A percentile compares a stretch with the other conserved stretches of the same genome.
Evolutionary conservation across 2,329 filamentous ascomycete species (phyloP).

Genomic region (Microsporum audouinii): DNA sequence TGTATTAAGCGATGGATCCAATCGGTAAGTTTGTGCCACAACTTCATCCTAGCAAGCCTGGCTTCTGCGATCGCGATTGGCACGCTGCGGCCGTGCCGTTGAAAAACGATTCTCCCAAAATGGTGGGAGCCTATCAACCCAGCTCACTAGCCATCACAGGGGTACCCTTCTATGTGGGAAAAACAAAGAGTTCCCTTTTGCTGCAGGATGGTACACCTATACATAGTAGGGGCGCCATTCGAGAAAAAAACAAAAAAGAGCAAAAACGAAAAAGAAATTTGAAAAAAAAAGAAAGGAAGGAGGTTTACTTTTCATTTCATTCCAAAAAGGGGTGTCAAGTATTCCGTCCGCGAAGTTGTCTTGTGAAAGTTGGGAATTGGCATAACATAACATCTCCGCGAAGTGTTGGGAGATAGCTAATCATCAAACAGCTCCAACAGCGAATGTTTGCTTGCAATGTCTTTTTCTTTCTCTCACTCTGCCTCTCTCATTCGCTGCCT

Average conservation of each 20-base stretch:
- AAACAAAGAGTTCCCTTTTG: neutral
- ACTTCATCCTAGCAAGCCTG: neutral
- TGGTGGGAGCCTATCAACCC: neutral
- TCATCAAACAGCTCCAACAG: neutral
- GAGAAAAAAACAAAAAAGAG: neutral
- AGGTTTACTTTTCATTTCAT: neutral
- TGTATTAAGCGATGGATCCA: neutral
- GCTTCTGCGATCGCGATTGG: constrained; percentile 3
- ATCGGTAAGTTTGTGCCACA: neutral
- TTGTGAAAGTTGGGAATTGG: neutral
- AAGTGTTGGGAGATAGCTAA: neutral
- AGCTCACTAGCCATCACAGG: neutral
- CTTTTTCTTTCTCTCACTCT: neutral
- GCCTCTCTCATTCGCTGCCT: neutral
- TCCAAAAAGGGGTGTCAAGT: neutral
- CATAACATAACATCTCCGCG: neutral
- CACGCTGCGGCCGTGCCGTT: constrained; percentile 1
- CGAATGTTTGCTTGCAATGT: neutral
- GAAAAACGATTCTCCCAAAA: neutral
- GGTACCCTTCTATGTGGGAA: neutral
- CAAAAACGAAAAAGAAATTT: neutral
- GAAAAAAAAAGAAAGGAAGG: neutral
- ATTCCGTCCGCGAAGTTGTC: neutral
- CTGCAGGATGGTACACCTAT: neutral
- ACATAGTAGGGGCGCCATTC: neutral